phyloP scores from a whole-genome alignment of 768 basidiomycete genomes.

The Auricularia sp. region DNA sequence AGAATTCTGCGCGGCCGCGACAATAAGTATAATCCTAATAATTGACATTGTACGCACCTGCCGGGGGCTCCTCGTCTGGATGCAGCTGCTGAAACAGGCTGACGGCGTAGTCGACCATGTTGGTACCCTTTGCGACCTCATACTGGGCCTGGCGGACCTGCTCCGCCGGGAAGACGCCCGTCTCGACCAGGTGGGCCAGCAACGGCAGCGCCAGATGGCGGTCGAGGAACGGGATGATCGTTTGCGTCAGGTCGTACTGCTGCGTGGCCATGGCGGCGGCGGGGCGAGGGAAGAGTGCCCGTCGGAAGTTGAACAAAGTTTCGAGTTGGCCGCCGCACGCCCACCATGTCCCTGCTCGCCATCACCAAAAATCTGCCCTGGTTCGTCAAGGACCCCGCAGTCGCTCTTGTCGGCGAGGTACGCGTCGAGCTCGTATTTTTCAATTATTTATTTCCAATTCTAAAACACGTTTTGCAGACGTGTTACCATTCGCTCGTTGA shows the following conservation, averaged over 20 bases:
- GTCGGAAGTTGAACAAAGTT: background rate
- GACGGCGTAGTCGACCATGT: slow-evolving; percentile 94
- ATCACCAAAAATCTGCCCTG: slow-evolving; percentile 80
- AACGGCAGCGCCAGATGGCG: slow-evolving; percentile 91
- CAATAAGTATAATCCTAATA: background rate
- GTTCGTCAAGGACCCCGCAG: slow-evolving; percentile 72
- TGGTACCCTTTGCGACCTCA: slow-evolving; percentile 93
- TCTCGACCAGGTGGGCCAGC: slow-evolving; percentile 76
- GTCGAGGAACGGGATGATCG: slow-evolving; percentile 85
- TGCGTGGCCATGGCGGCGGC: slow-evolving; percentile 23
- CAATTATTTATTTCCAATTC: background rate
- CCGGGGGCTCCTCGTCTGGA: slow-evolving; percentile 57
- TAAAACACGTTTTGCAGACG: slow-evolving; percentile 39
- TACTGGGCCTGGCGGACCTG: slow-evolving; percentile 87
- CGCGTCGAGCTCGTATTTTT: slow-evolving; percentile 8
- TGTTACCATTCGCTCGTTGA: slow-evolving; percentile 87
- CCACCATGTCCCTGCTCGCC: slow-evolving; percentile 35
- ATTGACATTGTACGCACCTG: slow-evolving; percentile 35
- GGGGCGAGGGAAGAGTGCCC: background rate
- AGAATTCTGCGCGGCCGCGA: slow-evolving; percentile 53
- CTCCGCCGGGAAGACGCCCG: slow-evolving; percentile 61
- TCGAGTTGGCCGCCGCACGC: background rate
- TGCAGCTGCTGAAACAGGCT: slow-evolving; percentile 70
- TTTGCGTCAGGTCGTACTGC: slow-evolving; percentile 84
- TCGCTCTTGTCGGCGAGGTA: slow-evolving; percentile 74